phyloP scores from a whole-genome alignment of 2,329 filamentous ascomycete species.

The Penicillium sp. region DNA sequence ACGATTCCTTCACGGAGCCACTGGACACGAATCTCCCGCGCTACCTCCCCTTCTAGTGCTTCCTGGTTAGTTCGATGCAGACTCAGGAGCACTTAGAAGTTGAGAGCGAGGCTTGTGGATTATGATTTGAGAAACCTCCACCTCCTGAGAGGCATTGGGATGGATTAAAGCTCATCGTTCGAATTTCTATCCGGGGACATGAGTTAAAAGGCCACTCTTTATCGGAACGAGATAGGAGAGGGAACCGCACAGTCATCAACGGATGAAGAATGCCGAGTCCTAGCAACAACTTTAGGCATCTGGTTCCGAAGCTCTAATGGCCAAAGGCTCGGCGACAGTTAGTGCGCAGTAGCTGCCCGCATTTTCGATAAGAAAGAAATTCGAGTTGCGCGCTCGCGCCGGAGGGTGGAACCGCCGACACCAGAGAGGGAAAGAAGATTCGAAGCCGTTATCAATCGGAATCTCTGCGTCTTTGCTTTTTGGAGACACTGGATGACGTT shows the following conservation, averaged over 20 bases:
- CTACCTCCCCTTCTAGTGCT: background rate
- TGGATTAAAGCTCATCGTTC: no score
- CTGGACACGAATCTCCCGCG: no score
- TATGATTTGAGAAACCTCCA: no score
- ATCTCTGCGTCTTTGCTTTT: background rate
- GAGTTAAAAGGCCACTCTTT: background rate
- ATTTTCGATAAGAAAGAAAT: background rate
- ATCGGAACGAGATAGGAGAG: background rate
- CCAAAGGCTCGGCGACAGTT: background rate
- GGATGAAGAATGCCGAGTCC: background rate
- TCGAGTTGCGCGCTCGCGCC: background rate
- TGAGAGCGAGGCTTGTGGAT: no score
- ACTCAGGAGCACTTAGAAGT: no score
- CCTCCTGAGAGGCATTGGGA: no score
- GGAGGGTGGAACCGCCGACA: constrained; percentile 6
- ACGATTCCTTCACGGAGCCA: background rate
- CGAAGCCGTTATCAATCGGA: constrained; percentile 14
- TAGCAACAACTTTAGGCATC: background rate
- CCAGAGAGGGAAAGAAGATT: constrained; percentile 15
- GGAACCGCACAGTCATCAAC: background rate
- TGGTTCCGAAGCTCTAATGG: background rate
- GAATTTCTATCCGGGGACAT: background rate
- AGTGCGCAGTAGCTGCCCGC: background rate
- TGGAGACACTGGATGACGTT: constrained; percentile 10
- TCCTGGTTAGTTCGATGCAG: no score